Conservation (phyloP, 805 yeast genomes). For the Debaryomyces tyrocola region DNA sequence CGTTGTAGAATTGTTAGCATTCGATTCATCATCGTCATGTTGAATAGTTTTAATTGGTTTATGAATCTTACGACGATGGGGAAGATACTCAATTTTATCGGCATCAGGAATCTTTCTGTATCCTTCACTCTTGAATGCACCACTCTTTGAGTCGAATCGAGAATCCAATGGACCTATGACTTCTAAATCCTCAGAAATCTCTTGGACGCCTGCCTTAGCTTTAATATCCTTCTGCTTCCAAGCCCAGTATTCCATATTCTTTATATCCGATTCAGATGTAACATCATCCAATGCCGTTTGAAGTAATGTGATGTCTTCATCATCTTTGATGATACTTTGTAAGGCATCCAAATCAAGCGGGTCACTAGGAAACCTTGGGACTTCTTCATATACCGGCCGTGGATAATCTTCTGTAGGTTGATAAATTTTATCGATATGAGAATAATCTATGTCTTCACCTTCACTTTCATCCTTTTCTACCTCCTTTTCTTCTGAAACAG, state of each 20-base stretch:
- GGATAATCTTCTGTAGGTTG: constrained; percentile 56
- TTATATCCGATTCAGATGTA: constrained; percentile 19
- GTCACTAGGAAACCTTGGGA: constrained; percentile 21
- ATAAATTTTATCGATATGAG: constrained; percentile 36
- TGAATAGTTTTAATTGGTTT: constrained; percentile 76
- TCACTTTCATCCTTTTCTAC: constrained; percentile 19
- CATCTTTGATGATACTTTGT: constrained; percentile 62
- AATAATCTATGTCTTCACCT: constrained; percentile 24
- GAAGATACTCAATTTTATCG: constrained; percentile 71
- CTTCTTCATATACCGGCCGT: constrained; percentile 52
- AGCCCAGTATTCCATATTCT: constrained; percentile 58
- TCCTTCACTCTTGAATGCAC: constrained; percentile 73
- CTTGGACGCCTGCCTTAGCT: constrained; percentile 11
- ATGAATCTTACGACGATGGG: constrained; percentile 72
- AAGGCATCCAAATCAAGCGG: constrained; percentile 47
- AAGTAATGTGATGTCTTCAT: constrained; percentile 66
- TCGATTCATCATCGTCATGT: constrained; percentile 48
- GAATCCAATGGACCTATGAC: constrained; percentile 26
- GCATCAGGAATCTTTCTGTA: constrained; percentile 71
- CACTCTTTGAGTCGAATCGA: constrained; percentile 45
- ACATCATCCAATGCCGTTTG: constrained; percentile 38
- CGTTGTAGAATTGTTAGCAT: constrained; percentile 2
- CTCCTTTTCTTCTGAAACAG: constrained; percentile 17
- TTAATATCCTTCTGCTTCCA: constrained; percentile 53
- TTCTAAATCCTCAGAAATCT: constrained; percentile 29